Evolutionary conservation across 345 rosid species (phyloP), one percentile per base, ranked within the genome.

Genomic region (Salix dunnii): DNA sequence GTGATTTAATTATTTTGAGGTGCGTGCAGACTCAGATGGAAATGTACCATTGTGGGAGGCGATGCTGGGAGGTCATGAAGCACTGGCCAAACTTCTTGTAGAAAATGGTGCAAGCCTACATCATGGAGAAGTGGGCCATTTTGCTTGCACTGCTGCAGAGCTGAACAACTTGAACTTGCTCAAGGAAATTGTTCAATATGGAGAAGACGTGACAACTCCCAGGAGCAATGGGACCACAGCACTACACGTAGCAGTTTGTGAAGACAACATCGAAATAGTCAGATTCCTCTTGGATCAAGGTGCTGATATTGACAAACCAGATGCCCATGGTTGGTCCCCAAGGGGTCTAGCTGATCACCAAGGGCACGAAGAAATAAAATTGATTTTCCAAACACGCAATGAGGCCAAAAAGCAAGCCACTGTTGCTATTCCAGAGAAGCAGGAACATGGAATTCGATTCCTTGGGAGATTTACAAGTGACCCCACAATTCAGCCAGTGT

Each of bases 1-100:
- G 40, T 28, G 40, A 40, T 68, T 70, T 68, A 70, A 67, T 35
- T 25, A 8, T 18, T 6, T 12, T 51, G 72, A 74, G 58, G 38
- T 73, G 33, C 43, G 49, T 84, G 86, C 87, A 93, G 97, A 93
- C 69, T 67, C 85, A 0, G 94, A 93, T 8, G 97, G 96, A 68
- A 89, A 74, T 73, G 87, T 88, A 46, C 97, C 97, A 11, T 48
- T 95, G 31, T 95, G 97, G 97, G 97, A 90, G 76, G 97, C 97
- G 71, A 83, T 91, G 88, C 72, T 82, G 73, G 90, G 77, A 38
- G 89, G 94, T 7, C 90, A 95, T 64, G 87, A 85, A 68, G 82
- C 83, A 8, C 82, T 93, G 55, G 76, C 72, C 48, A 88, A 82
- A 79, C 75, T 89, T 71, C 74, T 93, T 66, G 42, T 69, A 48